Conservation (phyloP, 2,329 filamentous ascomycete genomes). For the Aspergillus sojae region DNA sequence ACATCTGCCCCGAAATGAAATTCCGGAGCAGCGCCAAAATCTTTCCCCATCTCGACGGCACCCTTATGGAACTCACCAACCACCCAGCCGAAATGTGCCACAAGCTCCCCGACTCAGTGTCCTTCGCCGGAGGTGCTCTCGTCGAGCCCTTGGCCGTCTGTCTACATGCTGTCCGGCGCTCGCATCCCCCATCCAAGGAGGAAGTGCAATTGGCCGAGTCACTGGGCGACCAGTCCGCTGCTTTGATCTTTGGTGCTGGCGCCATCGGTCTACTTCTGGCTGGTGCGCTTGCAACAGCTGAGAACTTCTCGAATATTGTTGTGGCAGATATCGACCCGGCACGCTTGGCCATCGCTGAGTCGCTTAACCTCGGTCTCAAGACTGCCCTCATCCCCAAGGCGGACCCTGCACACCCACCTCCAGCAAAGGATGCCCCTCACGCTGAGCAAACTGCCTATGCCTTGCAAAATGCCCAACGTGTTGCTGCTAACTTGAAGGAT, state of each 20-base stretch:
- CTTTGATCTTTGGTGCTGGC: conserved; percentile 63
- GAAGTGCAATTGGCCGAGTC: conserved; percentile 45
- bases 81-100: conserved; percentile 65
- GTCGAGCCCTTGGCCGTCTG: conserved; percentile 64
- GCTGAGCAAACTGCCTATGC: conserved; percentile 37
- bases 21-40: conserved; percentile 63
- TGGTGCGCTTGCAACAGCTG: conserved; percentile 58
- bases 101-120: conserved; percentile 56
- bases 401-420: conserved; percentile 31
- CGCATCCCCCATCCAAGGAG: conserved; percentile 47
- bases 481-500: conserved; percentile 36
- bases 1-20: conserved; percentile 62
- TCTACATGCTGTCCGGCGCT: conserved; percentile 61
- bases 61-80: conserved; percentile 63
- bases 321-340: conserved; percentile 64
- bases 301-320: conserved; percentile 57
- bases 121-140: conserved; percentile 59
- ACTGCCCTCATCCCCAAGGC: conserved; percentile 41
- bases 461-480: conserved; percentile 38
- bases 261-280: conserved; percentile 63
- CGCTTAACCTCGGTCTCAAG: conserved; percentile 38
- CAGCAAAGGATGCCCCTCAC: conserved; percentile 33
- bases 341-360: conserved; percentile 57
- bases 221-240: conserved; percentile 45
- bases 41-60: conserved; percentile 66